Percentiles rank a stretch among this genome's conserved stretches.
phyloP scores from a whole-genome alignment of 306 rosid species.

The Pyrus betulifolia region DNA sequence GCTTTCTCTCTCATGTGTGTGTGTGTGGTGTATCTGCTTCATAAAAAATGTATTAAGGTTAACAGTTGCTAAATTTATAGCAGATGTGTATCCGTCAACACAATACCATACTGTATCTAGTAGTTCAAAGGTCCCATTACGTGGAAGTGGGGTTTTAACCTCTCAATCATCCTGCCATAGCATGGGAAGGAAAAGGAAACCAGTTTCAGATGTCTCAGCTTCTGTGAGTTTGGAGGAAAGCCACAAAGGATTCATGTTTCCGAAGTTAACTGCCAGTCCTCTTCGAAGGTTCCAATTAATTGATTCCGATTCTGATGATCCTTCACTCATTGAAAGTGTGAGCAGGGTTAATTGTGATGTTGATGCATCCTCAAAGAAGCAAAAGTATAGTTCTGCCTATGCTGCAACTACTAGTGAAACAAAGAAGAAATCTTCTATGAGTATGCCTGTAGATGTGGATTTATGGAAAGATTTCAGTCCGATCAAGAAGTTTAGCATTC shows the following conservation, averaged over 20 bases:
- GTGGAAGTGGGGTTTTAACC: conserved; percentile 33
- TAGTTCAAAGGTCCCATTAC: conserved; percentile 69
- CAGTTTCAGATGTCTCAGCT: conserved; percentile 27
- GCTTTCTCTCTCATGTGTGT: neutral
- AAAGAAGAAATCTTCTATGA: conserved; percentile 9
- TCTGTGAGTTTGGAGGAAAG: conserved; percentile 30
- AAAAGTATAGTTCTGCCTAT: neutral
- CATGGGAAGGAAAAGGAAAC: conserved; percentile 37
- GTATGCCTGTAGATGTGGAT: conserved; percentile 23
- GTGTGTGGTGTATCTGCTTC: neutral
- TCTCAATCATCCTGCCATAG: conserved; percentile 24
- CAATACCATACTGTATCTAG: conserved; percentile 43
- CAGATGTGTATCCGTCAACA: conserved; percentile 17
- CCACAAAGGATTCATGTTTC: conserved; percentile 32
- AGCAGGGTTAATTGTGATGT: conserved; percentile 6
- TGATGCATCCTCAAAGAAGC: conserved; percentile 18
- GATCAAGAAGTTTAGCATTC: conserved; percentile 37
- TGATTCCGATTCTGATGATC: conserved; percentile 73
- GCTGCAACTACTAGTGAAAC: conserved; percentile 20
- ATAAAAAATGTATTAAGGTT: neutral
- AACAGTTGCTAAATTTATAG: conserved; percentile 8
- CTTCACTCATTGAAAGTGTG: conserved; percentile 21
- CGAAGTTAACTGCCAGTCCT: conserved; percentile 61
- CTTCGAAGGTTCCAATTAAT: conserved; percentile 69
- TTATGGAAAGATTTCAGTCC: conserved; percentile 65